These are phyloP conservation scores for Coemansia asiatica DNA, from an alignment of 192 early-diverging fungal genomes.

Conservation along the genomic window DNA sequence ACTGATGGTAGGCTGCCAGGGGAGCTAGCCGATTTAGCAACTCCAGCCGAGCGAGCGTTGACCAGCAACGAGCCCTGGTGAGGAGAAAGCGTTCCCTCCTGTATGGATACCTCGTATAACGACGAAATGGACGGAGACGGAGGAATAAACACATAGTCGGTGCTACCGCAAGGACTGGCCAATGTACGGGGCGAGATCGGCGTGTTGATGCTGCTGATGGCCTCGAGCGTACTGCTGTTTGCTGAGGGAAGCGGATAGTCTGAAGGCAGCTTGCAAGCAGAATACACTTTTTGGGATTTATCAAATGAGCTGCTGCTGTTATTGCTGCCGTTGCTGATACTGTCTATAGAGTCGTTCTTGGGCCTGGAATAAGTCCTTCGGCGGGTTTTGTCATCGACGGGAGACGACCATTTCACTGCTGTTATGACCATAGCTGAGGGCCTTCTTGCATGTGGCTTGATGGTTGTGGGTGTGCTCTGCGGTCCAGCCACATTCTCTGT, in stretches of 20 bases:
- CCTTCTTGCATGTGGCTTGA: slow-evolving; percentile 5
- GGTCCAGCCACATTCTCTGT: not conserved
- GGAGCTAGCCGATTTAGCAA: slow-evolving; percentile 30
- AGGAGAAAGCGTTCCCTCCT: slow-evolving; percentile 15
- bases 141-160: slow-evolving; percentile 49
- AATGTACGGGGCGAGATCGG: slow-evolving; percentile 30
- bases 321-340: not conserved
- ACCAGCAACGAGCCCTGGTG: slow-evolving; percentile 22
- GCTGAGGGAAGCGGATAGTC: slow-evolving; percentile 3
- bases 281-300: not conserved
- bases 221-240: slow-evolving; percentile 17
- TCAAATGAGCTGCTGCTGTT: not conserved
- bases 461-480: slow-evolving; percentile 3
- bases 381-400: slow-evolving; percentile 11
- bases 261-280: not conserved
- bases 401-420: slow-evolving; percentile 27
- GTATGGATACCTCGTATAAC: slow-evolving; percentile 27
- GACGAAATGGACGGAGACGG: slow-evolving; percentile 51
- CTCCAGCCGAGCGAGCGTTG: slow-evolving; percentile 23
- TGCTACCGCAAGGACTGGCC: slow-evolving; percentile 49
- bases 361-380: not conserved
- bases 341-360: not conserved
- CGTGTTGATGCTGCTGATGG: slow-evolving; percentile 24
- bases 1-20: slow-evolving; percentile 17
- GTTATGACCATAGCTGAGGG: slow-evolving; percentile 13